phyloP scores from a whole-genome alignment of 768 basidiomycete species.

The Wakefieldia striispora region DNA sequence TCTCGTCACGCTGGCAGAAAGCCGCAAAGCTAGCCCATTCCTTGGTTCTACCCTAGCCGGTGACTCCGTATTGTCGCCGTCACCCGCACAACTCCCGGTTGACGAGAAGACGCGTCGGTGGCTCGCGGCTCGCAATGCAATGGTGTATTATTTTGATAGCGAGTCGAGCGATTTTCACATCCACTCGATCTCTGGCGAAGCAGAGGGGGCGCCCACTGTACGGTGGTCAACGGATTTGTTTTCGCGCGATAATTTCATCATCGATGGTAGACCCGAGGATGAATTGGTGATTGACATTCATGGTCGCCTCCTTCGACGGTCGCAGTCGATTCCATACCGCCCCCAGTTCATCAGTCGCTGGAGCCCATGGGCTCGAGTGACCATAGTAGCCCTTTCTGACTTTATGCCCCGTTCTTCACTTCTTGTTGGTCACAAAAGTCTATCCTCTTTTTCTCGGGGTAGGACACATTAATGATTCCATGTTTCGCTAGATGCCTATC shows the following conservation, averaged over 20 bases:
- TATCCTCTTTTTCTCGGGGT: too few relatives aligned
- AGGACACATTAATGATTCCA: too few relatives aligned
- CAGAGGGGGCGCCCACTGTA: background rate
- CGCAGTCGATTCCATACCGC: background rate
- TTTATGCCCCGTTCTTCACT: too few relatives aligned
- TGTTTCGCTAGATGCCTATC: too few relatives aligned
- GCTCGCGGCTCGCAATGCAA: background rate
- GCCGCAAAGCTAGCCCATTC: constrained; percentile 5
- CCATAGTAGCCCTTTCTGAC: too few relatives aligned
- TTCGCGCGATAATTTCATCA: background rate
- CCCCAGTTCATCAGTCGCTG: constrained; percentile 1
- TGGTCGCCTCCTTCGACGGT: background rate
- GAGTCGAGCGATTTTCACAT: background rate
- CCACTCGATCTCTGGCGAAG: background rate
- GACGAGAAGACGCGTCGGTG: constrained; percentile 4
- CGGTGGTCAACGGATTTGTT: background rate
- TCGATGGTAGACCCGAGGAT: constrained; percentile 1
- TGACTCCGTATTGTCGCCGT: background rate
- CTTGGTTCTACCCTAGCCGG: background rate
- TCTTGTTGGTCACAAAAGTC: too few relatives aligned
- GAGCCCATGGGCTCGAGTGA: background rate
- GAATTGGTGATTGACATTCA: background rate
- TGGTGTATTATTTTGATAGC: background rate
- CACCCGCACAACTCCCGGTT: background rate
- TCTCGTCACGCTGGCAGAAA: constrained; percentile 1